phyloP scores from a whole-genome alignment of 2,329 filamentous ascomycete species.

The Paraphoma sp. region DNA sequence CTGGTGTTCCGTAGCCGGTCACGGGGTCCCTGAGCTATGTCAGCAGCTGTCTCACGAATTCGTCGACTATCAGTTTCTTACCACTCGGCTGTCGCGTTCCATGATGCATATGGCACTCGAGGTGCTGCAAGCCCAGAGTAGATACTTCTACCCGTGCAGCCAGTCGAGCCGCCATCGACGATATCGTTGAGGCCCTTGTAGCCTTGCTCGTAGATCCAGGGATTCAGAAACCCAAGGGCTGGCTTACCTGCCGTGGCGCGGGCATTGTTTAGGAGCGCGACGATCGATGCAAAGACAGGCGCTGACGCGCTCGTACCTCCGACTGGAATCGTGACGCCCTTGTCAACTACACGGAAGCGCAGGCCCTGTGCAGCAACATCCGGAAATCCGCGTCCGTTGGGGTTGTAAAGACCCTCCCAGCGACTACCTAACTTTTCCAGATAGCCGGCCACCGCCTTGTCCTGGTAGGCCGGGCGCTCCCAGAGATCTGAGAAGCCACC shows the following conservation, averaged over 20 bases:
- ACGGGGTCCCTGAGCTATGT: constrained; percentile 50
- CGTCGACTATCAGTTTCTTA: too few relatives aligned
- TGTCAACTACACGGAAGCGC: constrained; percentile 45
- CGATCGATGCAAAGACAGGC: constrained; percentile 47
- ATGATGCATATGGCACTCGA: constrained; percentile 54
- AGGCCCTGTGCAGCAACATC: constrained; percentile 52
- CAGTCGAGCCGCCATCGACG: constrained; percentile 53
- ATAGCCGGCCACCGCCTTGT: constrained; percentile 48
- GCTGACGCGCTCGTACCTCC: constrained; percentile 49
- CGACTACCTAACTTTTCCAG: constrained; percentile 48
- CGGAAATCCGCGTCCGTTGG: constrained; percentile 52
- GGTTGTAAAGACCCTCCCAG: constrained; percentile 53
- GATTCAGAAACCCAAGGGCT: constrained; percentile 49
- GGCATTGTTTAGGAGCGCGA: constrained; percentile 48
- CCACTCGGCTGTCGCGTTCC: constrained; percentile 59
- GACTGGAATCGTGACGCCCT: constrained; percentile 38
- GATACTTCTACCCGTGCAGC: constrained; percentile 52
- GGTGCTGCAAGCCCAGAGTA: constrained; percentile 47
- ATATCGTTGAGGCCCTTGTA: constrained; percentile 58
- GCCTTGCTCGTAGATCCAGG: constrained; percentile 52
- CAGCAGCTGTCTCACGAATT: too few relatives aligned
- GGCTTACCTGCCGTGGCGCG: constrained; percentile 43
- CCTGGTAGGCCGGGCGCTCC: constrained; percentile 52
- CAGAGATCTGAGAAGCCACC: constrained; percentile 57
- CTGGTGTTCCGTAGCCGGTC: constrained; percentile 51